These are phyloP conservation scores for Verticillium alfalfae DNA, from an alignment of 2,329 filamentous ascomycete genomes.

Conservation along the genomic window DNA sequence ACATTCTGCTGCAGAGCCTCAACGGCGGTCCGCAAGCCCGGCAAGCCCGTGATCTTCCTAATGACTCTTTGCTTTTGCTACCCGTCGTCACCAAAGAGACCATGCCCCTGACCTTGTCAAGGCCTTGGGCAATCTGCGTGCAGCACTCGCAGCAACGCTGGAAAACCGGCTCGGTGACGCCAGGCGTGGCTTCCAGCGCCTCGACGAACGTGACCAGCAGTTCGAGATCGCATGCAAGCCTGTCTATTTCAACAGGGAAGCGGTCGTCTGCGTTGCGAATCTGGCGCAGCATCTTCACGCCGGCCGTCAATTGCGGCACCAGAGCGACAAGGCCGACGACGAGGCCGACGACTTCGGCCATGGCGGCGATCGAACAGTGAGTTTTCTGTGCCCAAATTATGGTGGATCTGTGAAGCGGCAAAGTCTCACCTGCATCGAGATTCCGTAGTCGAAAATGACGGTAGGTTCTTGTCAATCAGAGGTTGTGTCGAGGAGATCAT, in stretches of 20 bases:
- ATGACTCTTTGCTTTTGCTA: neutral
- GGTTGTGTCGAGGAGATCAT: too few relatives aligned
- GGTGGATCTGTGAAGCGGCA: too few relatives aligned
- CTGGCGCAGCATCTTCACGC: neutral
- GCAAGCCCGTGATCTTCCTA: neutral
- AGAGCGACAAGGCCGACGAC: neutral
- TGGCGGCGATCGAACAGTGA: too few relatives aligned
- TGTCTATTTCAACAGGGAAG: neutral
- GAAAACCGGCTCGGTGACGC: neutral
- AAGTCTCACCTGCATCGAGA: too few relatives aligned
- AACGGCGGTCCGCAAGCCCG: too few relatives aligned
- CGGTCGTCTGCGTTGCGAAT: neutral
- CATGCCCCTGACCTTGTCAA: neutral
- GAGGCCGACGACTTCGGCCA: neutral
- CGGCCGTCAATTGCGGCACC: neutral
- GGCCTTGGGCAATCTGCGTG: neutral
- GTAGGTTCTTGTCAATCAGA: too few relatives aligned
- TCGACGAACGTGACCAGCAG: neutral
- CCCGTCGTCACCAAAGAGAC: neutral
- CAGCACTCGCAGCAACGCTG: neutral
- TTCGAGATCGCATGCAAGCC: neutral
- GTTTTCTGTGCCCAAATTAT: too few relatives aligned
- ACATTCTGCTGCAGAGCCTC: too few relatives aligned
- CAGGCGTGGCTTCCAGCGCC: neutral
- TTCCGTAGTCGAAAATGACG: too few relatives aligned